Conservation (phyloP, 768 basidiomycete genomes). For the Termitomyces sp. region DNA sequence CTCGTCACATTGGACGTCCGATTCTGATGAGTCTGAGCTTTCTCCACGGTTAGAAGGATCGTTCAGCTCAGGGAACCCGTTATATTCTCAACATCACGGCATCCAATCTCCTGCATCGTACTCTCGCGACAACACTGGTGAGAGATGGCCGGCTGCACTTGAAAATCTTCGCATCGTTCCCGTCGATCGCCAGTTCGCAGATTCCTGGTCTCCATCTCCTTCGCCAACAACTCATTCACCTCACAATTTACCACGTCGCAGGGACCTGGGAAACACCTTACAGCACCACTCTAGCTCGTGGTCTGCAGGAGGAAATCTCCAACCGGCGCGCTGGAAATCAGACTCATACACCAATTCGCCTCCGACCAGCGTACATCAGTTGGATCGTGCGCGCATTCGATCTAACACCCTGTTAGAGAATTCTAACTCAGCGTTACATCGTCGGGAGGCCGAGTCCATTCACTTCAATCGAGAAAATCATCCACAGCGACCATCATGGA, state of each 20-base stretch:
- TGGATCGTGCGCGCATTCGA: conserved; percentile 37
- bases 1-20: conserved; percentile 35
- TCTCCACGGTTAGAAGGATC: conserved; percentile 32
- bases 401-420: conserved; percentile 36
- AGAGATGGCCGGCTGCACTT: conserved; percentile 29
- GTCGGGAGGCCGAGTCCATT: conserved; percentile 28
- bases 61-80: conserved; percentile 27
- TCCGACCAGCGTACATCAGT: conserved; percentile 19
- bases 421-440: conserved; percentile 19
- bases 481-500: conserved; percentile 37
- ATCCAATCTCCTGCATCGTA: conserved; percentile 24
- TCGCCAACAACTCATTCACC: conserved; percentile 22
- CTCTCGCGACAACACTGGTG: conserved; percentile 21
- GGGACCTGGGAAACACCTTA: conserved; percentile 25
- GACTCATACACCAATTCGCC: conserved; percentile 26
- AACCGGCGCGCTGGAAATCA: conserved; percentile 38
- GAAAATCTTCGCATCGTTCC: conserved; percentile 26
- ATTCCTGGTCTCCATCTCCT: conserved; percentile 24
- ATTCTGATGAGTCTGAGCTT: conserved; percentile 24
- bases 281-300: conserved; percentile 30
- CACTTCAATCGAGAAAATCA: conserved; percentile 29
- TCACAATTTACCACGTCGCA: conserved; percentile 27
- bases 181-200: conserved; percentile 19
- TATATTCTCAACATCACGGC: conserved; percentile 29
- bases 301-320: conserved; percentile 32